Base-by-base conservation (phyloP, 129 eudicot genomes). In the Cynara cardunculus region DNA sequence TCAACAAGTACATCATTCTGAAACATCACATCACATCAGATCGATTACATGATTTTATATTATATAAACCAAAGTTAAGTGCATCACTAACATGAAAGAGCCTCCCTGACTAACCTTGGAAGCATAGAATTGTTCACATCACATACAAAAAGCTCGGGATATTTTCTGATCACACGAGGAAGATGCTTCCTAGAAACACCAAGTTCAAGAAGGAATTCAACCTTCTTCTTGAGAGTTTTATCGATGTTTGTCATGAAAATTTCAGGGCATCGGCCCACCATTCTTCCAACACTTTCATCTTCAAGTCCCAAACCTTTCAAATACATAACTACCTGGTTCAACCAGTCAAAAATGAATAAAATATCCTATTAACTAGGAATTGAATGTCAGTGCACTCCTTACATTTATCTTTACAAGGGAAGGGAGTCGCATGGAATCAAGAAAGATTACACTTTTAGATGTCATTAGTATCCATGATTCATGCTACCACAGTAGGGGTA, bases 221-320 rank as follows among this genome's bases (percentile, higher is more conserved):
- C 75, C 80, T 94, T 94, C 82, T 79, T 94, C 83, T 79, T 86
- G 7, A 94, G 92, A 18, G 91, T 87, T 77, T 79, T 84, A 16
- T 87, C 96, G 9, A 89, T 83, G 79, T 80, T 89, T 26, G 89
- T 21, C 46, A 84, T 84, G 75, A 94, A 94, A 16, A 91, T 87
- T 78, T 94, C 96, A 25, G 98, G 98, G 75, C 98, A 89, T 10
- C 97, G 90, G 7, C 84, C 86, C 44, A 94, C 86, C 27, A 91
- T 75, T 83, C 83, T 79, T 79, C 88, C 88, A 68, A 91, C 76
- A 34, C 26, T 72, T 83, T 88, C 92, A 22, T 94, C 90, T 62
- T 91, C 94, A 69, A 94, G 82, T 65, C 92, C 98, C 79, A 87
- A 81, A 71, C 84, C 90, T 81, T 87, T 84, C 71, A 91, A 68